phyloP scores from a whole-genome alignment of 371 early-diverging fungal genomes.

The Lichtheimia ramosa region DNA sequence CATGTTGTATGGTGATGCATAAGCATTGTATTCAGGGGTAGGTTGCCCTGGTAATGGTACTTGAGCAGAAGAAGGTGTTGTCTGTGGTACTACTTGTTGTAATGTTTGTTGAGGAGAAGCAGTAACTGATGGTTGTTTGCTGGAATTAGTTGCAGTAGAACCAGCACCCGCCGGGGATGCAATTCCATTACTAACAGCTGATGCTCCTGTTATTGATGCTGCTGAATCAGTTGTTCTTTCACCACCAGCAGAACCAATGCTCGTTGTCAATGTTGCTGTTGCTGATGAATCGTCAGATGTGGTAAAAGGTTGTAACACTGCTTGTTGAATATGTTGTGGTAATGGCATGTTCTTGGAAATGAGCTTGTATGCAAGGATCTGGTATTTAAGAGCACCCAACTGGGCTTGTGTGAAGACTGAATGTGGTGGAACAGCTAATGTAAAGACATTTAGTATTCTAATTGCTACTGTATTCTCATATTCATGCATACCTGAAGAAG shows the following conservation, averaged over 20 bases:
- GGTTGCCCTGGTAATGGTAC: conserved; percentile 6
- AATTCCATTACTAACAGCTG: conserved; percentile 21
- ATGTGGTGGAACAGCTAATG: background rate
- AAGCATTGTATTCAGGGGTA: conserved; percentile 22
- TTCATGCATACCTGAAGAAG: background rate
- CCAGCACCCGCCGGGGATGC: background rate
- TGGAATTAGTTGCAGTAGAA: background rate
- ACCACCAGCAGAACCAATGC: too few species aligned
- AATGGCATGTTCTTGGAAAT: conserved; percentile 81
- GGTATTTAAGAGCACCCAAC: conserved; percentile 66
- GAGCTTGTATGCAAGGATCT: conserved; percentile 80
- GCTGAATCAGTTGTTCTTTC: too few species aligned
- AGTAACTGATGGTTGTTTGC: background rate
- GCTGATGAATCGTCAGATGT: background rate
- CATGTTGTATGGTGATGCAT: conserved; percentile 55
- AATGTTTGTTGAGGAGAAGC: conserved; percentile 3
- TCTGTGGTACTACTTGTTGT: conserved; percentile 1
- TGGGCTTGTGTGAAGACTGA: conserved; percentile 62
- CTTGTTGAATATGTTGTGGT: conserved; percentile 70
- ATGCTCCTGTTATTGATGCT: background rate
- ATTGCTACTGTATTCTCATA: conserved; percentile 1
- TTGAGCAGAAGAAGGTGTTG: background rate
- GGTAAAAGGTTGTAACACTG: conserved; percentile 30
- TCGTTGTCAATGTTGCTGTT: background rate
- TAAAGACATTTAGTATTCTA: background rate